Conservation (phyloP, 352 stramenopile genomes). For the Globisporangium paddicum region DNA sequence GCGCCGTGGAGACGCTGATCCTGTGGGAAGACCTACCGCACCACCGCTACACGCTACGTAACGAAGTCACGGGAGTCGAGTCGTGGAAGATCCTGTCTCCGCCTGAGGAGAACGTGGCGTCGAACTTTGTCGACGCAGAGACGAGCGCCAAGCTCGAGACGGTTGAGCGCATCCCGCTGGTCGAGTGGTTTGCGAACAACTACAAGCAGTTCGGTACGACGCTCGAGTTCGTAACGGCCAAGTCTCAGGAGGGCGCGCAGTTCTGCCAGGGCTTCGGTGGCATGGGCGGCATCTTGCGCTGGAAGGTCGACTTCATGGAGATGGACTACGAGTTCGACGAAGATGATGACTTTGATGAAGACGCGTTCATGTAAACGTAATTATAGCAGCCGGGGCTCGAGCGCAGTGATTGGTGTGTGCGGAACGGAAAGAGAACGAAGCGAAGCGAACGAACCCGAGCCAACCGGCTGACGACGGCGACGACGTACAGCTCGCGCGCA, state of each 20-base stretch:
- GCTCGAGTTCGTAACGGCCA: slow-evolving; percentile 99
- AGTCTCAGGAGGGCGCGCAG: slow-evolving; percentile 97
- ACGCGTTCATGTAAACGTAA: slow-evolving; percentile 84
- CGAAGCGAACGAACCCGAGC: neutral
- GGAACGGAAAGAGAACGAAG: neutral
- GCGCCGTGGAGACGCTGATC: slow-evolving; percentile 99
- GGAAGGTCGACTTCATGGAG: slow-evolving; percentile 99
- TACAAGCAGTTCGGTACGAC: slow-evolving; percentile 99
- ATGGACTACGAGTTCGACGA: slow-evolving; percentile 93
- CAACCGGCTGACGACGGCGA: neutral
- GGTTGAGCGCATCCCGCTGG: slow-evolving; percentile 94
- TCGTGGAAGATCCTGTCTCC: slow-evolving; percentile 77
- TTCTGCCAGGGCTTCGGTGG: slow-evolving; percentile 99
- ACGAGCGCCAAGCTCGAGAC: slow-evolving; percentile 97
- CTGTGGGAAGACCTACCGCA: slow-evolving; percentile 99
- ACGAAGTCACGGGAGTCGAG: slow-evolving; percentile 90
- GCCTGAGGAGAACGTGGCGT: slow-evolving; percentile 90
- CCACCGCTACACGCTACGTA: slow-evolving; percentile 92
- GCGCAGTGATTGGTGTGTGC: neutral
- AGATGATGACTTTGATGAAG: slow-evolving; percentile 87
- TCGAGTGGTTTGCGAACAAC: slow-evolving; percentile 99
- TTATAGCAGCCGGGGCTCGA: slow-evolving; percentile 30
- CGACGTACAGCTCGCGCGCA: neutral
- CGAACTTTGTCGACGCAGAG: slow-evolving; percentile 94
- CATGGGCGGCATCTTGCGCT: slow-evolving; percentile 98